Evolutionary conservation across 2,329 filamentous ascomycete genomes (phyloP), one percentile per base, ranked within the genome.

Genomic region (Colletotrichum sp.): DNA sequence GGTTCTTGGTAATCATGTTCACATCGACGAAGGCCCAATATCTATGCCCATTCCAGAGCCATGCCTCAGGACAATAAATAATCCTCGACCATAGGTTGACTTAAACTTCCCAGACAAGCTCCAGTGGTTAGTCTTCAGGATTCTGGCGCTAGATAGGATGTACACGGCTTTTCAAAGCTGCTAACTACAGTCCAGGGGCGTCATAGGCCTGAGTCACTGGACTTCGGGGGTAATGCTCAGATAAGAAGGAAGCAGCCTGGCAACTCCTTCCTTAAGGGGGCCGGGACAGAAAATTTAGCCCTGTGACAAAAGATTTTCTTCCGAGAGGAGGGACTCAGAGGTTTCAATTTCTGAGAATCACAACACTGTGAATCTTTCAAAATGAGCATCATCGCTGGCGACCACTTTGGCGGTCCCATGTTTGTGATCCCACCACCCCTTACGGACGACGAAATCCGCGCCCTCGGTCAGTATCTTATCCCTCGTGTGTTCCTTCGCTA

Each of bases 91-190:
- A 34, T n/a, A n/a, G n/a, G n/a, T 34, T 34, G 2, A 34, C 32
- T 34, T 6, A 34, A 4, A 3, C 34, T 43, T 43, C 36, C 36
- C 18, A 39, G 36, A 0, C 0, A 39, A 18, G 36, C 0, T 43
- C 3, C 8, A 43, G 36, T 6, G 1, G 16, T 43, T 18, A n/a
- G 8, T 43, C 16, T 43, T 39, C 6, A 16, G 9, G 36, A 43
- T 43, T 0, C 36, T 43, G 36, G 36, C 5, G 16, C 36, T n/a
- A 5, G 16, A 2, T 0, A 0, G 16, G 8, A 43, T 0, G 0
- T 0, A 0, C 36, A 43, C 36, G 9, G 36, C 36, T 43, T 43
- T 10, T 0, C 16, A 43, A 5, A 6, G 36, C 36, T 43, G 5
- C 16, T 43, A 3, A 16, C 4, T 43, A 18, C 36, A 43, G 0